A percentile compares a stretch with the other conserved stretches of the same genome.
phyloP scores from a whole-genome alignment of 2,329 filamentous ascomycete genomes.

The Xenoacremonium recifei region DNA sequence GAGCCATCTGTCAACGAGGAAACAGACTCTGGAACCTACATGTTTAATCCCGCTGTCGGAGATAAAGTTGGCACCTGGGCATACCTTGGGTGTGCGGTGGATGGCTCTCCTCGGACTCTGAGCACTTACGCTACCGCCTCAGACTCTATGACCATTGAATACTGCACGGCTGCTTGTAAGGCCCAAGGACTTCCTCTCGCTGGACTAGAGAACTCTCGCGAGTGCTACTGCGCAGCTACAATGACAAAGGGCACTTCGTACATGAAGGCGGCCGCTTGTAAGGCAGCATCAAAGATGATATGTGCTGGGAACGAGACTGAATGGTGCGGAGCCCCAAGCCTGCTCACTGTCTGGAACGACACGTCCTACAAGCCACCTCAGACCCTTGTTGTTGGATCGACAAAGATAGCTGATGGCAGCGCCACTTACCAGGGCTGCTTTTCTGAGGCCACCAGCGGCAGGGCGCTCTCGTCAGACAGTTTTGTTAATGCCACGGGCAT shows the following conservation, averaged over 20 bases:
- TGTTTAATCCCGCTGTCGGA: conserved; percentile 16
- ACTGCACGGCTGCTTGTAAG: conserved; percentile 18
- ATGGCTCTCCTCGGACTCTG: conserved; percentile 13
- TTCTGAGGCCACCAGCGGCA: conserved; percentile 12
- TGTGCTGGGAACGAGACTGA: conserved; percentile 20
- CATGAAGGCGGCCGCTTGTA: conserved; percentile 12
- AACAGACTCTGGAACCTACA: conserved; percentile 8
- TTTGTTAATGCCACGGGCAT: conserved; percentile 13
- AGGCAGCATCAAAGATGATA: conserved; percentile 16
- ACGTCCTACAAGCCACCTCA: conserved; percentile 16
- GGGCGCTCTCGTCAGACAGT: conserved; percentile 16
- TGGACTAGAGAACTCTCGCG: conserved; percentile 18
- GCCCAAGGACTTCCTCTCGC: conserved; percentile 18
- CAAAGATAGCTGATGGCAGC: conserved; percentile 13
- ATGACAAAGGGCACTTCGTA: conserved; percentile 17
- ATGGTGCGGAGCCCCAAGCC: conserved; percentile 17
- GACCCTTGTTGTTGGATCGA: conserved; percentile 14
- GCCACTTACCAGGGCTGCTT: conserved; percentile 20
- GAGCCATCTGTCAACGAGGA: conserved; percentile 14
- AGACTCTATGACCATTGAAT: conserved; percentile 17
- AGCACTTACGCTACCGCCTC: conserved; percentile 16
- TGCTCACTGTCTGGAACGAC: conserved; percentile 21
- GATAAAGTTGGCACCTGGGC: conserved; percentile 18
- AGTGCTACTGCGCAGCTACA: conserved; percentile 18
- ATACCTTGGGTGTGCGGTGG: conserved; percentile 17